A percentile compares a stretch with the other conserved stretches of the same genome.
phyloP scores from a whole-genome alignment of 169 alveolate species.

The Blepharisma undulans region DNA sequence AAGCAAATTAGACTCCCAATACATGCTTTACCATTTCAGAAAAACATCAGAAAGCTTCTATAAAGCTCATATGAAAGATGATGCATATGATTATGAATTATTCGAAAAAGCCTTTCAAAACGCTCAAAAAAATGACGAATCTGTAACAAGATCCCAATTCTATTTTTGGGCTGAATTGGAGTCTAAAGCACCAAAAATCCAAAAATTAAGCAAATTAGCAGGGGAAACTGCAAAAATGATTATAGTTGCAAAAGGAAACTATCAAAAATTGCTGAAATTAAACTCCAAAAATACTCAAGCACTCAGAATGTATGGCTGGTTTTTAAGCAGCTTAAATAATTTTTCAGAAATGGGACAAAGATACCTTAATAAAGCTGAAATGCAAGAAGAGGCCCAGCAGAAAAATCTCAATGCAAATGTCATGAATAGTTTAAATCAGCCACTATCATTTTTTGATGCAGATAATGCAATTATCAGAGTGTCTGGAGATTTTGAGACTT shows the following conservation, averaged over 20 bases:
- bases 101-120: conserved; percentile 26
- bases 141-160: conserved; percentile 29
- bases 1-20: conserved; percentile 30
- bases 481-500: conserved; percentile 30
- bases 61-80: conserved; percentile 33
- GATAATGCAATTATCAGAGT: conserved; percentile 31
- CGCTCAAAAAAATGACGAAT: conserved; percentile 22
- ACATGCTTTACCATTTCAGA: conserved; percentile 26
- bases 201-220: conserved; percentile 21
- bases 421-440: conserved; percentile 23
- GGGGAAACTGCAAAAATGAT: conserved; percentile 35
- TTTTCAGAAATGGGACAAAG: conserved; percentile 32
- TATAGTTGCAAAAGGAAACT: conserved; percentile 3
- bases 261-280: conserved; percentile 26
- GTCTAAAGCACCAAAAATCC: conserved; percentile 31
- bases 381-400: conserved; percentile 35
- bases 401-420: conserved; percentile 34
- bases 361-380: conserved; percentile 27
- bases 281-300: conserved; percentile 37
- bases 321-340: conserved; percentile 23
- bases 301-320: conserved; percentile 37
- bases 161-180: conserved; percentile 29
- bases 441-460: conserved; percentile 27
- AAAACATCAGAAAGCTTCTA: conserved; percentile 35
- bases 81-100: conserved; percentile 32